Evolutionary conservation across 352 stramenopile genomes (phyloP).

Genomic region (Globisporangium polare): DNA sequence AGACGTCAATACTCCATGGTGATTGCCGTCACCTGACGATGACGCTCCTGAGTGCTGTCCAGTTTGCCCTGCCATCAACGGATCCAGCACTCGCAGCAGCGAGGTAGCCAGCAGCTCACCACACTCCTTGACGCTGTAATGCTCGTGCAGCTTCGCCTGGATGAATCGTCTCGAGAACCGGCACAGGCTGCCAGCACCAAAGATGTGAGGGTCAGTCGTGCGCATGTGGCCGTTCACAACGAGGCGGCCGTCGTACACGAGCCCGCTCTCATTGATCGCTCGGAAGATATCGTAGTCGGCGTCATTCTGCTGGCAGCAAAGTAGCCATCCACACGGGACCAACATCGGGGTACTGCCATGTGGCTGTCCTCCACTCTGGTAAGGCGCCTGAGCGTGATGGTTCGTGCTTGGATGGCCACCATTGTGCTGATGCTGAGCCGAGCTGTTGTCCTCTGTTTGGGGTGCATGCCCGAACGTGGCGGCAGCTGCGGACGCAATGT

Average conservation of each 20-base stretch:
- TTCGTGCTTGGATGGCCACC: not conserved
- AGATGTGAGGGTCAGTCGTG: conserved; percentile 80
- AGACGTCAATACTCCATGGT: conserved; percentile 1
- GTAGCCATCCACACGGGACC: conserved; percentile 60
- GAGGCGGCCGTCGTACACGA: conserved; percentile 91
- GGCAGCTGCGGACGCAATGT: conserved; percentile 20
- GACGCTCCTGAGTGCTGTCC: not conserved
- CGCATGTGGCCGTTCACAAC: conserved; percentile 86
- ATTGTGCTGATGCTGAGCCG: not conserved
- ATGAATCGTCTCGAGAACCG: conserved; percentile 84
- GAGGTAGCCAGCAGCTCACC: conserved; percentile 63
- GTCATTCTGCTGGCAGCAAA: conserved; percentile 85
- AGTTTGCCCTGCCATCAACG: conserved; percentile 12
- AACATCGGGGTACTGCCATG: conserved; percentile 15
- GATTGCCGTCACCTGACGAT: not conserved
- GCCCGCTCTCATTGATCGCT: conserved; percentile 87
- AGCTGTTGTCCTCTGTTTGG: not conserved
- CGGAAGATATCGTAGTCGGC: conserved; percentile 86
- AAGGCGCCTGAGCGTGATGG: conserved; percentile 7
- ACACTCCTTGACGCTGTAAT: conserved; percentile 76
- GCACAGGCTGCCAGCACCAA: conserved; percentile 62
- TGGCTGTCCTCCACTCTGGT: not conserved
- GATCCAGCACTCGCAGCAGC: conserved; percentile 69
- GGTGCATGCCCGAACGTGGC: not conserved
- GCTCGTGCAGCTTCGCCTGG: conserved; percentile 65